phyloP scores from a whole-genome alignment of 345 rosid species.

The Rhodomyrtus tomentosa region DNA sequence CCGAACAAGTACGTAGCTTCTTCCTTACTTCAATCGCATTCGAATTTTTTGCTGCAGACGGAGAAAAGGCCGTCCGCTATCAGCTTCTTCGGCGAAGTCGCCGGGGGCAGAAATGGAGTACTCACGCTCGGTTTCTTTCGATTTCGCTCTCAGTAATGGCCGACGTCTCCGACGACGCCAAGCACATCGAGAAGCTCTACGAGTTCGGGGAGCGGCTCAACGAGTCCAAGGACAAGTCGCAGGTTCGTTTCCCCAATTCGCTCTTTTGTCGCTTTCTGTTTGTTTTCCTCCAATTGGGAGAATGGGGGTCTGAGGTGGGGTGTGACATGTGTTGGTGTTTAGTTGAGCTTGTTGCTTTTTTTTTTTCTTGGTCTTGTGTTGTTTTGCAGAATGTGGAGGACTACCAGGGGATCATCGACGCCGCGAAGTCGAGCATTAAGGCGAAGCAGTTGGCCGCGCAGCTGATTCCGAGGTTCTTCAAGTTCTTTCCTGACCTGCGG shows the following conservation, averaged over 20 bases:
- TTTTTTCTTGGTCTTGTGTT: neutral
- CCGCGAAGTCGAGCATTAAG: conserved; percentile 65
- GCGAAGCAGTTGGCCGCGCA: conserved; percentile 95
- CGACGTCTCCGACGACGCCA: conserved; percentile 54
- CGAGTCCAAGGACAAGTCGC: conserved; percentile 92
- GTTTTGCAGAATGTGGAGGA: conserved; percentile 58
- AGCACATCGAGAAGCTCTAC: conserved; percentile 89
- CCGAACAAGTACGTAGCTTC: neutral
- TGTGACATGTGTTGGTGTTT: neutral
- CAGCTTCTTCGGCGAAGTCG: neutral
- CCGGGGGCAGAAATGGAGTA: neutral
- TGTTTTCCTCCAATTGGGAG: neutral
- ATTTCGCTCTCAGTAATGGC: conserved; percentile 37
- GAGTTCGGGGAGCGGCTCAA: conserved; percentile 92
- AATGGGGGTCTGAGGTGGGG: neutral
- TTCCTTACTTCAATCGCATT: neutral
- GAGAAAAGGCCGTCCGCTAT: neutral
- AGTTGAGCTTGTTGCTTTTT: neutral
- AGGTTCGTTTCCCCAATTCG: conserved; percentile 31
- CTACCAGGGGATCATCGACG: conserved; percentile 77
- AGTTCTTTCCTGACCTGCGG: conserved; percentile 80
- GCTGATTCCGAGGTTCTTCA: conserved; percentile 95
- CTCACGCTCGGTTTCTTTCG: conserved; percentile 5
- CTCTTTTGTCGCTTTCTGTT: neutral
- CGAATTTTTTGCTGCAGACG: neutral